A percentile compares a stretch with the other conserved stretches of the same genome.
Evolutionary conservation across 768 basidiomycete species (phyloP).

Genomic region (Sarcomyxa edulis): DNA sequence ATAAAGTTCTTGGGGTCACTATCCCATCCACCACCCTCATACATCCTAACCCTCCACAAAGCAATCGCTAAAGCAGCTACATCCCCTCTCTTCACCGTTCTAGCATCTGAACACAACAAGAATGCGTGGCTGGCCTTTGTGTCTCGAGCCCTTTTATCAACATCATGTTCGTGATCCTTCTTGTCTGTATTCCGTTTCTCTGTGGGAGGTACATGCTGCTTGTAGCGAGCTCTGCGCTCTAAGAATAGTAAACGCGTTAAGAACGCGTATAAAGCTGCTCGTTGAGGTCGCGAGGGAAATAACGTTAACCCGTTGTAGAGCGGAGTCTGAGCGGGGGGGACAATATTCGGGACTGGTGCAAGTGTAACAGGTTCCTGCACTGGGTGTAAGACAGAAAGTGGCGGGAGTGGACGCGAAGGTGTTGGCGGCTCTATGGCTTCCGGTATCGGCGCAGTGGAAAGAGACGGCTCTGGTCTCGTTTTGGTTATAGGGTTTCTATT

Average conservation of each 20-base stretch:
- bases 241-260: slow-evolving; percentile 42
- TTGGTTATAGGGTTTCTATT: slow-evolving; percentile 48
- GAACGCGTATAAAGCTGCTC: slow-evolving; percentile 48
- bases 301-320: slow-evolving; percentile 62
- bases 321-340: slow-evolving; percentile 39
- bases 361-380: slow-evolving; percentile 1
- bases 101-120: slow-evolving; percentile 48
- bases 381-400: slow-evolving; percentile 25
- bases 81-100: slow-evolving; percentile 50
- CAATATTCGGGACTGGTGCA: slow-evolving; percentile 10
- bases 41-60: slow-evolving; percentile 77
- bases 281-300: slow-evolving; percentile 59
- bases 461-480: slow-evolving; percentile 31
- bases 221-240: slow-evolving; percentile 32
- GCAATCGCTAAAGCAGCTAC: slow-evolving; percentile 62
- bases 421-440: no score
- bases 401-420: slow-evolving; percentile 16
- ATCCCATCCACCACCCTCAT: slow-evolving; percentile 57
- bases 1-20: slow-evolving; percentile 10
- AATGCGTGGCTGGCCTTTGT: slow-evolving; percentile 66
- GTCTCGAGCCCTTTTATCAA: slow-evolving; percentile 13
- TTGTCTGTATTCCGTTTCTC: background rate
- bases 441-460: slow-evolving; percentile 21
- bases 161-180: background rate
- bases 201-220: slow-evolving; percentile 1